phyloP scores from a whole-genome alignment of 352 stramenopile genomes.

The Elongisporangium prolatum region DNA sequence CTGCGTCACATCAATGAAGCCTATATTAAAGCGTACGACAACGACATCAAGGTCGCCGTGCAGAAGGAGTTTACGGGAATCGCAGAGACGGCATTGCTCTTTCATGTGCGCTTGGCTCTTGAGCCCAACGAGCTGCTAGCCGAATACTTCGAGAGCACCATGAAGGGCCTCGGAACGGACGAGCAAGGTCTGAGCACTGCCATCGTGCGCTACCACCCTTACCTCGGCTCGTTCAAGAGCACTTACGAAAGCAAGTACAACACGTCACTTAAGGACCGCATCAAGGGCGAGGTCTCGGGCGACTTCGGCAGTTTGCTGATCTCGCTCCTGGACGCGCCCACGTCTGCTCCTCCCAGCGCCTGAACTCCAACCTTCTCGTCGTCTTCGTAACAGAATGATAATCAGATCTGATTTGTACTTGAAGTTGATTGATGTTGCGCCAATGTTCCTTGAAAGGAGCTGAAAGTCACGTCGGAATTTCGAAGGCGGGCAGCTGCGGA shows the following conservation, averaged over 20 bases:
- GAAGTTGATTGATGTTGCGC: neutral
- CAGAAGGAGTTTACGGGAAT: slow-evolving; percentile 66
- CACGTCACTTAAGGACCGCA: slow-evolving; percentile 41
- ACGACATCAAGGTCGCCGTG: slow-evolving; percentile 45
- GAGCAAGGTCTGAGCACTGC: slow-evolving; percentile 49
- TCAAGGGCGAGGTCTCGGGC: slow-evolving; percentile 47
- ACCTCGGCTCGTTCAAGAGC: slow-evolving; percentile 27
- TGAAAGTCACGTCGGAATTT: neutral
- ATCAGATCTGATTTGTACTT: neutral
- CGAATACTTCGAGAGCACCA: slow-evolving; percentile 51
- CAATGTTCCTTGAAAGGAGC: neutral
- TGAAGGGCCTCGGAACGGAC: slow-evolving; percentile 55
- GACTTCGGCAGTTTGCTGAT: slow-evolving; percentile 52
- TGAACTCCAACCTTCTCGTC: neutral
- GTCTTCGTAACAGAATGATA: neutral
- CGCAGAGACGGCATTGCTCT: slow-evolving; percentile 51
- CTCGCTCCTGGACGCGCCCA: slow-evolving; percentile 36
- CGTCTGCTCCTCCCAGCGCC: neutral
- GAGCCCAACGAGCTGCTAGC: slow-evolving; percentile 42
- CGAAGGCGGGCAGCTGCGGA: neutral
- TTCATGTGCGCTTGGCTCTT: slow-evolving; percentile 52
- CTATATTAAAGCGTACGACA: slow-evolving; percentile 68
- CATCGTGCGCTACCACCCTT: slow-evolving; percentile 50
- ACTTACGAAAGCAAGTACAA: slow-evolving; percentile 43
- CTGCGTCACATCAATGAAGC: slow-evolving; percentile 53